phyloP scores from a whole-genome alignment of 1,284 basidiomycete genomes.

The Pterulicium gracile region DNA sequence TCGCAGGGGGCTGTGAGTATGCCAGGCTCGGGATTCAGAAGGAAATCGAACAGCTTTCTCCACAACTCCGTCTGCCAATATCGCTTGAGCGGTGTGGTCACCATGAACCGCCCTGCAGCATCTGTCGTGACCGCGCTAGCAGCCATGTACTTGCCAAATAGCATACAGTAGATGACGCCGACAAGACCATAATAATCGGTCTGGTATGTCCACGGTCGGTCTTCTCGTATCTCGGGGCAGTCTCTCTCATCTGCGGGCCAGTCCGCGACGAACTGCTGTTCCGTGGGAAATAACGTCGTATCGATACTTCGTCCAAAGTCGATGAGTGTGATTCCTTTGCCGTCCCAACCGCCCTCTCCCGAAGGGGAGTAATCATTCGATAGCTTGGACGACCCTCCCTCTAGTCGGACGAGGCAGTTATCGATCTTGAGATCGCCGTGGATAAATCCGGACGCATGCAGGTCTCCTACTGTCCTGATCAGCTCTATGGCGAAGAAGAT shows the following conservation, averaged over 20 bases:
- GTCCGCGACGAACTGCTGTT: slow-evolving; percentile 78
- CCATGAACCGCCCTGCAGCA: slow-evolving; percentile 39
- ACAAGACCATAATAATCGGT: slow-evolving; percentile 95
- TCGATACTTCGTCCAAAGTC: slow-evolving; percentile 97
- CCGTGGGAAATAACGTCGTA: slow-evolving; percentile 64
- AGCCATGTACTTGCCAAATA: slow-evolving; percentile 94
- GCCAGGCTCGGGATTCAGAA: slow-evolving; percentile 74
- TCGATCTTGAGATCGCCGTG: slow-evolving; percentile 99
- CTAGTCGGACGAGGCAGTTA: slow-evolving; percentile 90
- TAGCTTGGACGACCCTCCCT: slow-evolving; percentile 17
- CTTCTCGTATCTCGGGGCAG: slow-evolving; percentile 83
- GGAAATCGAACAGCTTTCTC: slow-evolving; percentile 73
- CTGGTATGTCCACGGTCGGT: slow-evolving; percentile 84
- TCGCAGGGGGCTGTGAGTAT: slow-evolving; percentile 60
- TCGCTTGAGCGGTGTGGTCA: slow-evolving; percentile 75
- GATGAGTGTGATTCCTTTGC: slow-evolving; percentile 87
- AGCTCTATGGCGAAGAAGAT: slow-evolving; percentile 95
- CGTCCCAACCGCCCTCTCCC: slow-evolving; percentile 76
- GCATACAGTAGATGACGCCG: slow-evolving; percentile 87
- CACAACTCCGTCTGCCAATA: slow-evolving; percentile 95
- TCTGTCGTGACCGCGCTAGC: slow-evolving; percentile 39
- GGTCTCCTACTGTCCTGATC: slow-evolving; percentile 70
- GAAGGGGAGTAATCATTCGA: slow-evolving; percentile 60
- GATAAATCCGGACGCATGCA: slow-evolving; percentile 79
- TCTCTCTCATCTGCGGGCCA: slow-evolving; percentile 86